Base-by-base conservation (phyloP, 202 grass and related monocot genomes). In the Bolboschoenoplectus hybrid region DNA sequence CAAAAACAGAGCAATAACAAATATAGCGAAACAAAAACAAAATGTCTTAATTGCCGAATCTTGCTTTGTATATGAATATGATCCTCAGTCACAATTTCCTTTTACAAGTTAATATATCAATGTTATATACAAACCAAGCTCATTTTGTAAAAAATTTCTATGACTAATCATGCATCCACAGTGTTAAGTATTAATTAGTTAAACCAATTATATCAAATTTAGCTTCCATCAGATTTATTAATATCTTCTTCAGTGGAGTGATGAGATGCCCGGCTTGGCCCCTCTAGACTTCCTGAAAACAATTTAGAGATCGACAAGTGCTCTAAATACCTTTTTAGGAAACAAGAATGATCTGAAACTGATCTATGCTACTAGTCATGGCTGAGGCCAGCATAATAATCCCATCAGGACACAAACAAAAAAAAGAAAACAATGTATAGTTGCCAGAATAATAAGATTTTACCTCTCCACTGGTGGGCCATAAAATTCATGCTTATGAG, bases 381-480 rank as follows among this genome's bases (percentile, higher is more conserved):
- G 32, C 9, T 38, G 41, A 16, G 5, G 5, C 41, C 16, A 72
- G 67, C 46, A 45, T 77, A 13, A 78, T 57, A 53, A 5, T 51
- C 3, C 13, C 69, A 9, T 9, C 26, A 68, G 43, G 7, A 7
- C 13, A 71, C 67, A n/a, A 26, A 26, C 26, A 46, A 3, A 26
- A 3, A 19, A 19, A 69, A 41, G 4, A 41, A 16, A 68, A 68
- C 10, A 41, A 7, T 16, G 14, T 38, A 20, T 58, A 40, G 26
- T 49, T 50, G 19, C 41, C 10, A 40, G 52, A 58, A 56, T 58
- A 57, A 57, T n/a, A 41, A 57, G 51, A 40, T 35, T 16, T 34
- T 69, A 83, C 81, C 81, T 83, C 63, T 69, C 81, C 81, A 83
- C 55, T 83, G 81, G 44, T 83, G 81, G 46, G 81, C 32, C 82